Conservation (phyloP, 2,329 filamentous ascomycete species). For the Ceratocystis albifundus region DNA sequence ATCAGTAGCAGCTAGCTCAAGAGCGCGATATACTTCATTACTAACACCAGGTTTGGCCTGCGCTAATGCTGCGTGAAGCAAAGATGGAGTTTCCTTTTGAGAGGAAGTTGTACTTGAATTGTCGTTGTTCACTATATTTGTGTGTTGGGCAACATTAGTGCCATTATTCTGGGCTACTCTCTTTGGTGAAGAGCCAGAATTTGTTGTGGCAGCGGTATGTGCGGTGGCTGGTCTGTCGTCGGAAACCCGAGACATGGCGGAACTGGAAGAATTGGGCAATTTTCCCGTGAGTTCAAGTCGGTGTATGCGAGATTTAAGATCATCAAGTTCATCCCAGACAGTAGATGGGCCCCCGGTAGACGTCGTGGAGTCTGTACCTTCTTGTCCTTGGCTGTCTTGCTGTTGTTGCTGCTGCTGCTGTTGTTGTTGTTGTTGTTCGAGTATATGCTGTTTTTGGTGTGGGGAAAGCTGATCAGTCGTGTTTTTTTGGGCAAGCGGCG, state of each 20-base stretch:
- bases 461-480: conserved; percentile 26
- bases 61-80: conserved; percentile 66
- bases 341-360: conserved; percentile 85
- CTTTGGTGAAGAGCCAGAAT: conserved; percentile 76
- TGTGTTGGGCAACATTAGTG: conserved; percentile 38
- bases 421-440: conserved; percentile 26
- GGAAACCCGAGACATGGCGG: conserved; percentile 60
- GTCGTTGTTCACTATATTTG: conserved; percentile 33
- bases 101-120: conserved; percentile 34
- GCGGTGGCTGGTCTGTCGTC: conserved; percentile 82
- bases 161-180: conserved; percentile 35
- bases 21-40: conserved; percentile 60
- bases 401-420: conserved; percentile 24
- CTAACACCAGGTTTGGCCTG: conserved; percentile 64
- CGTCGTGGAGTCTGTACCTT: conserved; percentile 73
- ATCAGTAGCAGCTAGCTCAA: conserved; percentile 73
- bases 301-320: conserved; percentile 84
- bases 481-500: conserved; percentile 44
- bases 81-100: conserved; percentile 55
- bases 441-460: conserved; percentile 26
- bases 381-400: conserved; percentile 35
- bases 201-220: conserved; percentile 78
- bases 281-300: conserved; percentile 84
- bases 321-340: conserved; percentile 95
- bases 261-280: conserved; percentile 68